phyloP scores from a whole-genome alignment of 805 yeast species.

The Yarrowia osloensis region DNA sequence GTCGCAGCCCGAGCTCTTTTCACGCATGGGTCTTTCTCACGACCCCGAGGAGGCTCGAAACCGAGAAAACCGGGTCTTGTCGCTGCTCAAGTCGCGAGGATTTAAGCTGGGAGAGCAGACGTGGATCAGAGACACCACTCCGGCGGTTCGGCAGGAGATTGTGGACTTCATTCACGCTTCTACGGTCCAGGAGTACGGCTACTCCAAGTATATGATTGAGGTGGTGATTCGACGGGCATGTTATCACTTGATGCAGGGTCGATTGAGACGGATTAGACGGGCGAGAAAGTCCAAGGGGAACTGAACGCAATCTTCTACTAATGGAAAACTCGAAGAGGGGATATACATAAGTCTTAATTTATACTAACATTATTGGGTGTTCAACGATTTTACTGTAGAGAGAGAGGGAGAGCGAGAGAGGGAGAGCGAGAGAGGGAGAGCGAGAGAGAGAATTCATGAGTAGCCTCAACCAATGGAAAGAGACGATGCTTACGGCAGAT shows the following conservation, averaged over 20 bases:
- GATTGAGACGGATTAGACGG: slow-evolving; percentile 68
- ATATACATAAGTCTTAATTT: neutral
- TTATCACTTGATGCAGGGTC: slow-evolving; percentile 76
- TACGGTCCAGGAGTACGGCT: slow-evolving; percentile 54
- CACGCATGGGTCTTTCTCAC: slow-evolving; percentile 44
- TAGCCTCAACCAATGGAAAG: no score
- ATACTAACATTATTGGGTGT: neutral
- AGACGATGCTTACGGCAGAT: no score
- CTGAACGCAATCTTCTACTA: neutral
- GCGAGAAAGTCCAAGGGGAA: slow-evolving; percentile 6
- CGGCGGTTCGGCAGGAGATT: slow-evolving; percentile 51
- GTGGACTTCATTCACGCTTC: slow-evolving; percentile 52
- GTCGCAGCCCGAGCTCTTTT: slow-evolving; percentile 44
- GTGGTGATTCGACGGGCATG: slow-evolving; percentile 79
- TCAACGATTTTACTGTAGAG: no score
- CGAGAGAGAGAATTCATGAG: no score
- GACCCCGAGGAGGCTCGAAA: slow-evolving; percentile 44
- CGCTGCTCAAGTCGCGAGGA: slow-evolving; percentile 52
- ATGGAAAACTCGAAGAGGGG: neutral
- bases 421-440: no score
- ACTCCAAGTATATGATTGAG: slow-evolving; percentile 59
- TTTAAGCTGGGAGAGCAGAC: slow-evolving; percentile 77
- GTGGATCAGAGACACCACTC: slow-evolving; percentile 79
- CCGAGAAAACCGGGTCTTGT: slow-evolving; percentile 45
- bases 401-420: no score